A percentile compares a stretch with the other conserved stretches of the same genome.
Conservation (phyloP, 345 rosid species). For the Salix exigua region DNA sequence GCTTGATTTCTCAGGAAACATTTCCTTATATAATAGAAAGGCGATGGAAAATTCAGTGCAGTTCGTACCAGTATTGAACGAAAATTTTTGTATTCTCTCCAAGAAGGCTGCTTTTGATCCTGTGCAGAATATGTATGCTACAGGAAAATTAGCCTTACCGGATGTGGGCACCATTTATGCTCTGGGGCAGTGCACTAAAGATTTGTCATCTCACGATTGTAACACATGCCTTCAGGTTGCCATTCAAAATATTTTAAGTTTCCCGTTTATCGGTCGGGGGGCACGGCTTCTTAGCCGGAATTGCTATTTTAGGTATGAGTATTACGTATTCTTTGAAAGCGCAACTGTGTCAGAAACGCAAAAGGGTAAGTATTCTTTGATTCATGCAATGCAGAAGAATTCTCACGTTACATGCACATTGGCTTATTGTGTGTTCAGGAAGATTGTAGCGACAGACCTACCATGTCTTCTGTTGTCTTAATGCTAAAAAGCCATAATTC, state of each 20-base stretch:
- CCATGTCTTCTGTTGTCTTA: slow-evolving; percentile 37
- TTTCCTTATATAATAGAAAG: slow-evolving; percentile 3
- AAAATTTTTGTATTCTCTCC: slow-evolving; percentile 21
- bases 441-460: slow-evolving; percentile 35
- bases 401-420: slow-evolving; percentile 3
- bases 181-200: slow-evolving; percentile 34
- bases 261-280: slow-evolving; percentile 24
- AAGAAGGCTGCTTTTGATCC: slow-evolving; percentile 14
- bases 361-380: background rate
- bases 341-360: background rate
- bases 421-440: slow-evolving; percentile 15
- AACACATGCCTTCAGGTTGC: slow-evolving; percentile 31
- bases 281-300: slow-evolving; percentile 35
- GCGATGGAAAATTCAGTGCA: slow-evolving; percentile 17
- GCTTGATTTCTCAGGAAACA: slow-evolving; percentile 27
- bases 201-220: slow-evolving; percentile 29
- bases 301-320: slow-evolving; percentile 42
- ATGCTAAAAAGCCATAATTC: slow-evolving; percentile 39
- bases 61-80: slow-evolving; percentile 14
- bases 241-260: slow-evolving; percentile 13
- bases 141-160: background rate
- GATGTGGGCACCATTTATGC: slow-evolving; percentile 21
- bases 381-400: background rate
- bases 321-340: slow-evolving; percentile 33
- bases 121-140: slow-evolving; percentile 11